Evolutionary conservation across 1,139 yeast species (phyloP).

Genomic region (Trichomonascaceae sp.): DNA sequence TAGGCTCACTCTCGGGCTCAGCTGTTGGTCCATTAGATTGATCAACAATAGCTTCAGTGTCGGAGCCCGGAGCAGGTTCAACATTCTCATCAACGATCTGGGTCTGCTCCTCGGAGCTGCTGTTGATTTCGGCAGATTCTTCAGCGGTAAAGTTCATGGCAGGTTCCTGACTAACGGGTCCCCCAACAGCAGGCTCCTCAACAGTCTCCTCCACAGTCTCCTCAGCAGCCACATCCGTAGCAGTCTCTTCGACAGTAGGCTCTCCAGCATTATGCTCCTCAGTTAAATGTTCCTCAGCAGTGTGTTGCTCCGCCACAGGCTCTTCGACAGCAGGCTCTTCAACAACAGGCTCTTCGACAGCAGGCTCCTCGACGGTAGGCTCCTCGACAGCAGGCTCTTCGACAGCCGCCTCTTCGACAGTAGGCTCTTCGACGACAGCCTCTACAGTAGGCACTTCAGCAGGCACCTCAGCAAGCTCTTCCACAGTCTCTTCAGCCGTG

Average conservation of each 20-base stretch:
- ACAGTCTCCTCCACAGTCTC: conserved; percentile 3
- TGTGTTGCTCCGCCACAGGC: no score
- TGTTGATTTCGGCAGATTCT: no score
- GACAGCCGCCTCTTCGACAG: conserved; percentile 23
- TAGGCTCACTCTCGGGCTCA: no score
- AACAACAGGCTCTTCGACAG: conserved; percentile 1
- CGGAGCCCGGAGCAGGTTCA: neutral
- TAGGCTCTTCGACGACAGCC: conserved; percentile 23
- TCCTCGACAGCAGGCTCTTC: conserved; percentile 13
- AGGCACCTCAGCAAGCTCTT: conserved; percentile 4
- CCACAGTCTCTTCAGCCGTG: neutral
- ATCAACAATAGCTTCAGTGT: neutral
- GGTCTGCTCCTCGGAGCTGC: no score
- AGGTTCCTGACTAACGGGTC: no score
- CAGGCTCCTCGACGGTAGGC: conserved; percentile 6
- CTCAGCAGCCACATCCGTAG: conserved; percentile 4
- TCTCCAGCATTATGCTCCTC: conserved; percentile 5
- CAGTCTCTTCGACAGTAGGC: conserved; percentile 5
- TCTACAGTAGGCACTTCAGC: conserved; percentile 25
- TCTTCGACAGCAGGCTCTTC: conserved; percentile 5
- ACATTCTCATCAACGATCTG: neutral
- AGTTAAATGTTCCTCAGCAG: conserved; percentile 3
- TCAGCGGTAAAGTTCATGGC: no score
- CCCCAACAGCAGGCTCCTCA: conserved; percentile 4
- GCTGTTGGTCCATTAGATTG: conserved; percentile 1